These are phyloP conservation scores for Breviolum minutum DNA, from an alignment of 73 alveolate genomes.

Conservation along the genomic window DNA sequence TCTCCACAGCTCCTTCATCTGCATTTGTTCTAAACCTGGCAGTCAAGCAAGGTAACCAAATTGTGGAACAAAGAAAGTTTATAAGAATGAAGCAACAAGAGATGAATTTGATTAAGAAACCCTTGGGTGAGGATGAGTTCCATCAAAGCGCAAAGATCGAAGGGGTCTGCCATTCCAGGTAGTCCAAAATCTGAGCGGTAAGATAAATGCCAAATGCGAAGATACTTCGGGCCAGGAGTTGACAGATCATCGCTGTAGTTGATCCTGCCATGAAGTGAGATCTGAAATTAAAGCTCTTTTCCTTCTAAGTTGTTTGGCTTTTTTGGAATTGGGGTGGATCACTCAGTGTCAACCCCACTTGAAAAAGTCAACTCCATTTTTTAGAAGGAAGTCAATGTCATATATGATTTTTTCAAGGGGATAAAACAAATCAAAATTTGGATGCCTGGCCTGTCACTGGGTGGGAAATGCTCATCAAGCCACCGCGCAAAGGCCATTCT, in stretches of 20 bases:
- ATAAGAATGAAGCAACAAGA: not conserved
- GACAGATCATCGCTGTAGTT: not conserved
- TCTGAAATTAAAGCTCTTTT: no score
- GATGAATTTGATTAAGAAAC: not conserved
- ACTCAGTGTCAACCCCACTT: not conserved
- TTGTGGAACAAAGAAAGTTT: not conserved
- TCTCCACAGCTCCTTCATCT: not conserved
- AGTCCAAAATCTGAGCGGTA: conserved; percentile 6
- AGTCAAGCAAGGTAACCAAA: not conserved
- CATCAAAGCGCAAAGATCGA: not conserved
- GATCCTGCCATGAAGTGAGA: not conserved
- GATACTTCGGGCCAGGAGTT: not conserved
- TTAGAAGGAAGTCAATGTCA: not conserved
- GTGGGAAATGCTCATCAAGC: not conserved
- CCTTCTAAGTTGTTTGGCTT: not conserved
- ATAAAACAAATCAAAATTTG: not conserved
- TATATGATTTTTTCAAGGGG: not conserved
- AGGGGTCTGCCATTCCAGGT: conserved; percentile 14
- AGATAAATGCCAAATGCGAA: not conserved
- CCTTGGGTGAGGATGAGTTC: not conserved
- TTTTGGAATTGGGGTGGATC: not conserved
- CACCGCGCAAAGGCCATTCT: not conserved
- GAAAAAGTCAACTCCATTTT: not conserved
- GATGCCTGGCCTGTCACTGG: not conserved
- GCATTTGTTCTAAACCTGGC: conserved; percentile 25